phyloP scores from a whole-genome alignment of 176 grass and related monocot species.

The Carex myosuroides region DNA sequence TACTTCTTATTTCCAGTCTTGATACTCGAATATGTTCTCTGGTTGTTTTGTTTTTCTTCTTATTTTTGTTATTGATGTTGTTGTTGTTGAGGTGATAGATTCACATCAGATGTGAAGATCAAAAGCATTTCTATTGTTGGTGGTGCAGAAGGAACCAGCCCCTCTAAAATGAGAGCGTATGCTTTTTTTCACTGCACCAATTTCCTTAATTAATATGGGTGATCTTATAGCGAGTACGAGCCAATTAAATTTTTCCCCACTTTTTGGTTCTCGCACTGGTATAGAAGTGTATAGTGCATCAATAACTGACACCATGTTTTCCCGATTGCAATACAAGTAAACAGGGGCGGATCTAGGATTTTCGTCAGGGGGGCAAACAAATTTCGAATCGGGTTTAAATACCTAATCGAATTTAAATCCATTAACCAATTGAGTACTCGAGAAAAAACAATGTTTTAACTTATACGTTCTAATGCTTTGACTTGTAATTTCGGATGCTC shows the following conservation, averaged over 20 bases:
- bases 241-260: conserved; percentile 2
- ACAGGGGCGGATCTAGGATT: too few relatives aligned
- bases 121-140: conserved; percentile 96
- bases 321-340: conserved; percentile 18
- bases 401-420: too few relatives aligned
- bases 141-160: conserved; percentile 83
- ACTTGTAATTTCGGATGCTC: too few relatives aligned
- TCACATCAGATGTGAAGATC: conserved; percentile 98
- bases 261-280: not conserved
- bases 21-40: not conserved
- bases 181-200: conserved; percentile 11
- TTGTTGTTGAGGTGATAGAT: conserved; percentile 43
- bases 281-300: not conserved
- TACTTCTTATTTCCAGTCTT: not conserved
- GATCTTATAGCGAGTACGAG: not conserved
- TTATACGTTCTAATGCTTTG: too few relatives aligned
- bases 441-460: too few relatives aligned
- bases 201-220: conserved; percentile 1
- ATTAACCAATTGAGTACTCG: too few relatives aligned
- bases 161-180: conserved; percentile 98
- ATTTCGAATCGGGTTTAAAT: too few relatives aligned
- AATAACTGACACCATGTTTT: not conserved
- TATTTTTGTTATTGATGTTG: not conserved
- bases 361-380: too few relatives aligned
- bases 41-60: conserved; percentile 13